Evolutionary conservation across 768 basidiomycete species (phyloP).

Genomic region (Boletus edulis): DNA sequence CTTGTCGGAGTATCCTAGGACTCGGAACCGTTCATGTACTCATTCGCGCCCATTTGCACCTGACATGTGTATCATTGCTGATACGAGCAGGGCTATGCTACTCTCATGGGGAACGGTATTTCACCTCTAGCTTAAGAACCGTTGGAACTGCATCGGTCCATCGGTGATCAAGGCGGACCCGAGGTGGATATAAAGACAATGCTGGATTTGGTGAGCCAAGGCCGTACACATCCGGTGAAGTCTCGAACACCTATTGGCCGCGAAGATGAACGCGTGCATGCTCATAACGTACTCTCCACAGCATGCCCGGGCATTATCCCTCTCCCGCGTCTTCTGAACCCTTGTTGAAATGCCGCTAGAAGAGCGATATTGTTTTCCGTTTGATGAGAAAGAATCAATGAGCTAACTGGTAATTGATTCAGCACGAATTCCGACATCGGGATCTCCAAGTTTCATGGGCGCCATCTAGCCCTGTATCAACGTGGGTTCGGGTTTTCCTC

Average conservation of each 20-base stretch:
- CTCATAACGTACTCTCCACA: conserved; percentile 2
- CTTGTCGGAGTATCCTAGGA: not conserved
- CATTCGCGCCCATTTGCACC: not conserved
- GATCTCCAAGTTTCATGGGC: conserved; percentile 9
- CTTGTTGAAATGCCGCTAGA: not conserved
- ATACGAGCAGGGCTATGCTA: not conserved
- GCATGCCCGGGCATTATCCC: not conserved
- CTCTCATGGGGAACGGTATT: not conserved
- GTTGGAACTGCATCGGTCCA: not conserved
- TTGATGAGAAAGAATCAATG: not conserved
- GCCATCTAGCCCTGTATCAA: not conserved
- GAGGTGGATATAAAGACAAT: not conserved
- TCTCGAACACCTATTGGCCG: not conserved
- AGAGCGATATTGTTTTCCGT: not conserved
- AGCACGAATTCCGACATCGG: not conserved
- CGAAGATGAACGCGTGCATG: not conserved
- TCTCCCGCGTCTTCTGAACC: not conserved
- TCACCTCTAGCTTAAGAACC: not conserved
- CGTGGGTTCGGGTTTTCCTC: not conserved
- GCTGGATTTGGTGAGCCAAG: not conserved
- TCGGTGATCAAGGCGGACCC: conserved; percentile 9
- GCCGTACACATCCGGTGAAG: not conserved
- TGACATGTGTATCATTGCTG: not conserved
- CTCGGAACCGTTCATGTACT: not conserved
- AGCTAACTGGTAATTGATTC: not conserved